Conservation (phyloP, 371 early-diverging fungal species). For the Rhizopus delemar region DNA sequence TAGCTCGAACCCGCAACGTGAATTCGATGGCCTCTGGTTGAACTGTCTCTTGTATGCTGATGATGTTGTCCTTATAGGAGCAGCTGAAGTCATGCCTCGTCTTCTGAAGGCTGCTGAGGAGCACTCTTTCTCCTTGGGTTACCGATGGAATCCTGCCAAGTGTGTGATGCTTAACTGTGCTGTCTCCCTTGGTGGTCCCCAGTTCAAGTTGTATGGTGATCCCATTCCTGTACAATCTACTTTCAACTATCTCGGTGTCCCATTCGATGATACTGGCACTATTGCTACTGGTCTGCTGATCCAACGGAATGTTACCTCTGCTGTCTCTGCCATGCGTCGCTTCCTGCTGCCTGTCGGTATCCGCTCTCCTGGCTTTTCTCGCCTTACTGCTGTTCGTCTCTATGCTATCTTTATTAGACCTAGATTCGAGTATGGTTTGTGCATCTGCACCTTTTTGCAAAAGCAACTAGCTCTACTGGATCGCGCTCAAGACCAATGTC, state of each 20-base stretch:
- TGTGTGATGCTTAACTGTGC: too few species aligned
- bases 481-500: not conserved
- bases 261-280: not conserved
- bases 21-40: not conserved
- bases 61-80: conserved; percentile 17
- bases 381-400: not conserved
- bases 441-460: not conserved
- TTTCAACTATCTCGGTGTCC: conserved; percentile 8
- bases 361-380: conserved; percentile 6
- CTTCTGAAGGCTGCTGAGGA: conserved; percentile 1
- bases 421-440: conserved; percentile 5
- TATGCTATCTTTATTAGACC: conserved; percentile 7
- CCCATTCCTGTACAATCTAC: too few species aligned
- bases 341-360: not conserved
- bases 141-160: too few species aligned
- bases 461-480: not conserved
- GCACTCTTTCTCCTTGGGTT: too few species aligned
- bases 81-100: not conserved
- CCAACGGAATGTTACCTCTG: not conserved
- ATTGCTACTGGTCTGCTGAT: not conserved
- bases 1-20: not conserved
- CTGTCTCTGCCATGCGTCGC: conserved; percentile 2
- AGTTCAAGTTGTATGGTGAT: too few species aligned
- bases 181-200: too few species aligned
- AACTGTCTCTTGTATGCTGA: conserved; percentile 16